Percentiles rank a stretch among this genome's conserved stretches.
Conservation (phyloP, 2,329 filamentous ascomycete genomes). For the Blumeriella jaapii region DNA sequence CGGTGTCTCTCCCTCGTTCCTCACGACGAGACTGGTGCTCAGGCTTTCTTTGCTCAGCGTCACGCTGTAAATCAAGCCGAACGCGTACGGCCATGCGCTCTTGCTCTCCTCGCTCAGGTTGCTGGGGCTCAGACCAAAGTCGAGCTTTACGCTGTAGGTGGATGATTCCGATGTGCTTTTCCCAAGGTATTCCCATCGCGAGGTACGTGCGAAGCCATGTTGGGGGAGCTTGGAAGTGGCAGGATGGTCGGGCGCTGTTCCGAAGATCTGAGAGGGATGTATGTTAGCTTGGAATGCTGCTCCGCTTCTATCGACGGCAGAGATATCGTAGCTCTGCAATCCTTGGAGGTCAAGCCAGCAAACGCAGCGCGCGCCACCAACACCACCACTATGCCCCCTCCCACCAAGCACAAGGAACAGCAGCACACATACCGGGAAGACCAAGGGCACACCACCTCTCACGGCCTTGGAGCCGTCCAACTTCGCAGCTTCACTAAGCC, state of each 20-base stretch:
- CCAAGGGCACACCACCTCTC: slow-evolving; percentile 80
- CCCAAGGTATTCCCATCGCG: slow-evolving; percentile 86
- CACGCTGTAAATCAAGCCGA: slow-evolving; percentile 87
- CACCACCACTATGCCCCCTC: too few relatives aligned
- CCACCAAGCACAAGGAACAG: background rate
- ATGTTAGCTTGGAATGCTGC: background rate
- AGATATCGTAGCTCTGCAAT: too few relatives aligned
- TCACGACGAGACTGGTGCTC: slow-evolving; percentile 72
- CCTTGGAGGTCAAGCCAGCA: too few relatives aligned
- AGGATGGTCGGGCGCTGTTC: slow-evolving; percentile 63
- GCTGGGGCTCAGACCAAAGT: slow-evolving; percentile 76
- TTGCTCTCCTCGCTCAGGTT: slow-evolving; percentile 58
- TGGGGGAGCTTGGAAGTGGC: slow-evolving; percentile 74
- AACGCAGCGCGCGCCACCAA: background rate
- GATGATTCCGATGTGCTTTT: slow-evolving; percentile 60
- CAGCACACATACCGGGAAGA: slow-evolving; percentile 63
- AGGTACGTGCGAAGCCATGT: slow-evolving; percentile 88
- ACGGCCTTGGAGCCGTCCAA: slow-evolving; percentile 85
- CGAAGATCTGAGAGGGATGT: slow-evolving; percentile 56
- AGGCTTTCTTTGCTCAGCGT: slow-evolving; percentile 66
- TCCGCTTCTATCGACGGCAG: background rate
- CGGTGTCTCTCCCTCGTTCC: slow-evolving; percentile 68
- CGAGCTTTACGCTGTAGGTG: slow-evolving; percentile 68
- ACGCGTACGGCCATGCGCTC: slow-evolving; percentile 73
- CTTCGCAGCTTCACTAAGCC: slow-evolving; percentile 67